These are phyloP conservation scores for Stagonosporopsis chrysanthemi DNA, from an alignment of 2,329 filamentous ascomycete species.

Conservation along the genomic window DNA sequence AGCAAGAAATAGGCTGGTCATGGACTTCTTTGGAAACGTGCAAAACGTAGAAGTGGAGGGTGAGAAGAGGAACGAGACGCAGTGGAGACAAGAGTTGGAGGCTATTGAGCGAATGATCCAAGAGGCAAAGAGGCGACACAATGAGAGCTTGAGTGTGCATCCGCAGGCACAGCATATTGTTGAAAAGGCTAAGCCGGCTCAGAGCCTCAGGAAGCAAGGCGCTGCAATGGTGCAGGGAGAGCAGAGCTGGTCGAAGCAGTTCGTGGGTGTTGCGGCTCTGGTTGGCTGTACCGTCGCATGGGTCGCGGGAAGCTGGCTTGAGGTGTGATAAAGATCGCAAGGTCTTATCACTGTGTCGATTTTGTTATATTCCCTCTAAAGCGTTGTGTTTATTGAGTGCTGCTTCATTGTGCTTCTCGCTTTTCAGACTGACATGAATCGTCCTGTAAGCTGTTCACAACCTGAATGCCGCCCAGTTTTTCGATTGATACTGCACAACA, in stretches of 20 bases:
- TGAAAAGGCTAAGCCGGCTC: slow-evolving; percentile 29
- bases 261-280: slow-evolving; percentile 50
- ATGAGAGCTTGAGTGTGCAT: slow-evolving; percentile 36
- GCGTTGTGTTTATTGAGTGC: background rate
- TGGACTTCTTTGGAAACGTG: slow-evolving; percentile 98
- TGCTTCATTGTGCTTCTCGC: background rate
- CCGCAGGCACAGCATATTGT: slow-evolving; percentile 34
- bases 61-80: slow-evolving; percentile 52
- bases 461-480: background rate
- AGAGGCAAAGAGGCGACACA: slow-evolving; percentile 56
- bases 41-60: slow-evolving; percentile 91
- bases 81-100: slow-evolving; percentile 73
- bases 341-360: background rate
- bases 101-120: slow-evolving; percentile 71
- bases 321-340: slow-evolving; percentile 28
- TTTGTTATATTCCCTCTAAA: slow-evolving; percentile 15
- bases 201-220: slow-evolving; percentile 37
- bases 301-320: slow-evolving; percentile 51
- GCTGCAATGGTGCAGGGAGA: slow-evolving; percentile 48
- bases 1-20: slow-evolving; percentile 81
- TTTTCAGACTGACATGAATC: background rate
- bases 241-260: slow-evolving; percentile 51
- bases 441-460: background rate
- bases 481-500: background rate
- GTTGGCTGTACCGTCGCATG: slow-evolving; percentile 51